Evolutionary conservation across 139 green algal species (phyloP), one percentile per base, ranked within the genome.

Genomic region (Limnomonas spitsbergensis): DNA sequence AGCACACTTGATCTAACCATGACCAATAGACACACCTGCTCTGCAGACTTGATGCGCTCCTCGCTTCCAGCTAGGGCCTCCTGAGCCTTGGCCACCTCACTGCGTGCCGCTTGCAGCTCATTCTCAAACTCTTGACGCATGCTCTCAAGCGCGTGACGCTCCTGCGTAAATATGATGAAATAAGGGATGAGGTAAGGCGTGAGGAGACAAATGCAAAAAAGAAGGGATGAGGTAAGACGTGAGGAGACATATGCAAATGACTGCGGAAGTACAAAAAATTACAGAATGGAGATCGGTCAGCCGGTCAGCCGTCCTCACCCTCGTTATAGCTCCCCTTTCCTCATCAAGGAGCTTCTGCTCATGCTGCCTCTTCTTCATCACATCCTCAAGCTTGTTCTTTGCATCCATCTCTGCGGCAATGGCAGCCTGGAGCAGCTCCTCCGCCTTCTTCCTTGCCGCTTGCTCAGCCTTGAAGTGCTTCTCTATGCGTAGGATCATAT

Each of bases 401-500:
- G 78, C 40, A 29, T 85, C 77, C 4, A 87, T 71, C 79, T 90
- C 87, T 2, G 81, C 83, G 3, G 83, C 72, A 38, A 90, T 79
- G 24, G 66, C 26, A 40, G 78, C 78, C 74, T 90, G 74, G 39
- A 89, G 73, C 80, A 88, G 69, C 78, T 90, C 80, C 78, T 93
- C 90, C 14, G 89, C 88, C 66, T 89, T 85, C 71, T 87, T 84
- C 2, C 83, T 68, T 27, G 83, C 83, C 52, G 82, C 56, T 70
- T 88, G 83, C 76, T 92, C 88, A 31, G 84, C 81, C 81, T 94
- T 94, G 75, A 95, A 93, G 76, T 95, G 90, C 54, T 88, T 88
- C 84, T 97, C 90, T 39, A 95, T 93, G 36, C 91, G 86, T 79
- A 93, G 76, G 27, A 95, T 83, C 92, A 97, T 97, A 56, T 94